Conservation (phyloP, 805 yeast species). For the Metschnikowia lunata region DNA sequence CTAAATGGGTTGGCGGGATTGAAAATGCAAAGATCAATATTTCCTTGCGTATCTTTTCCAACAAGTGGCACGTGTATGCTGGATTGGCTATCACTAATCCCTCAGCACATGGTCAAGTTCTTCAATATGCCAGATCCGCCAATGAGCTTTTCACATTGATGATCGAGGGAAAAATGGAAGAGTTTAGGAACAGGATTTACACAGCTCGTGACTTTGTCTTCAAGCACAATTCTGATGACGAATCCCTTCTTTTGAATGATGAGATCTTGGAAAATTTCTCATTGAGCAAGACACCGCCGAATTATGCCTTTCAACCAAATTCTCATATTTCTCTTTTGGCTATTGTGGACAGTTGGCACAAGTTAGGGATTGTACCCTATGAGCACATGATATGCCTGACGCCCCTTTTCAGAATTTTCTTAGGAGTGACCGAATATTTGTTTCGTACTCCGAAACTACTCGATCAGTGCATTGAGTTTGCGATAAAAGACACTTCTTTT, state of each 20-base stretch:
- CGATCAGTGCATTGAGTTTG: conserved; percentile 75
- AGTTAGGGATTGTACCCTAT: conserved; percentile 81
- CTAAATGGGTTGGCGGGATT: conserved; percentile 86
- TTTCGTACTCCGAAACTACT: conserved; percentile 79
- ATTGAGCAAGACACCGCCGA: conserved; percentile 65
- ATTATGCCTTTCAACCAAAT: conserved; percentile 60
- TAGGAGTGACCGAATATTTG: conserved; percentile 90
- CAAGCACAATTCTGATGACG: conserved; percentile 53
- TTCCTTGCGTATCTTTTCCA: conserved; percentile 82
- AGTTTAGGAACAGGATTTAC: conserved; percentile 52
- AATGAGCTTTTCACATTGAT: conserved; percentile 80
- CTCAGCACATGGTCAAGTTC: conserved; percentile 84
- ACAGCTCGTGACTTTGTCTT: conserved; percentile 76
- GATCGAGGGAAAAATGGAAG: conserved; percentile 62
- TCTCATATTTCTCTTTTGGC: conserved; percentile 86
- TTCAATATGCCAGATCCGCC: conserved; percentile 82
- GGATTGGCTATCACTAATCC: conserved; percentile 96
- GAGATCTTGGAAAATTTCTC: conserved; percentile 74
- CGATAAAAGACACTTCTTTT: conserved; percentile 61
- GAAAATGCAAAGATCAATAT: conserved; percentile 96
- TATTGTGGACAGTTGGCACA: conserved; percentile 91
- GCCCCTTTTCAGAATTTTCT: conserved; percentile 82
- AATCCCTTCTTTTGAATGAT: conserved; percentile 71
- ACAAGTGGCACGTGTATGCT: conserved; percentile 98
- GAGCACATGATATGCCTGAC: conserved; percentile 97